These are phyloP conservation scores for Acanthamoeba royreba DNA, from an alignment of 208 protist species.

Conservation along the genomic window DNA sequence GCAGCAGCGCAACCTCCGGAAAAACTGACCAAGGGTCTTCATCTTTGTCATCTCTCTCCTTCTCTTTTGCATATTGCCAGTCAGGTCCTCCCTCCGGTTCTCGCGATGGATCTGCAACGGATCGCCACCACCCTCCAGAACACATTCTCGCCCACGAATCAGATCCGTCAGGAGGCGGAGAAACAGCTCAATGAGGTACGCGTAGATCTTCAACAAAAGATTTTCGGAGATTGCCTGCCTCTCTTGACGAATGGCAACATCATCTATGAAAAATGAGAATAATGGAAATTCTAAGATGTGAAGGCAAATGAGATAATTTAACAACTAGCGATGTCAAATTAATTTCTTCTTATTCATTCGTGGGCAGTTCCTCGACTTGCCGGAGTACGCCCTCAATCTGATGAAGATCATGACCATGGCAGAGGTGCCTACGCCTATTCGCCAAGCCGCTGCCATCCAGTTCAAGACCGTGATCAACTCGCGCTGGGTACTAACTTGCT, in stretches of 20 bases:
- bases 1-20: too few species aligned
- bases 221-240: not conserved
- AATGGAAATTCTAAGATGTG: not conserved
- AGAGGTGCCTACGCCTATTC: not conserved
- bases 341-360: not conserved
- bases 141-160: not conserved
- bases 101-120: not conserved
- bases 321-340: not conserved
- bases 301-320: not conserved
- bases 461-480: not conserved
- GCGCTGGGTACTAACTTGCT: not conserved
- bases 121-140: not conserved
- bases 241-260: not conserved
- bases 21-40: too few species aligned
- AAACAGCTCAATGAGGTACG: not conserved
- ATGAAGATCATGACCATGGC: not conserved
- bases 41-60: too few species aligned
- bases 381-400: not conserved
- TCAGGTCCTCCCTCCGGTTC: too few species aligned
- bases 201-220: not conserved
- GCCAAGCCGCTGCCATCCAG: not conserved
- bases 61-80: too few species aligned
- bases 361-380: not conserved
- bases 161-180: not conserved
- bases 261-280: not conserved